Conservation (phyloP, 768 basidiomycete species). For the Piloderma croceum region DNA sequence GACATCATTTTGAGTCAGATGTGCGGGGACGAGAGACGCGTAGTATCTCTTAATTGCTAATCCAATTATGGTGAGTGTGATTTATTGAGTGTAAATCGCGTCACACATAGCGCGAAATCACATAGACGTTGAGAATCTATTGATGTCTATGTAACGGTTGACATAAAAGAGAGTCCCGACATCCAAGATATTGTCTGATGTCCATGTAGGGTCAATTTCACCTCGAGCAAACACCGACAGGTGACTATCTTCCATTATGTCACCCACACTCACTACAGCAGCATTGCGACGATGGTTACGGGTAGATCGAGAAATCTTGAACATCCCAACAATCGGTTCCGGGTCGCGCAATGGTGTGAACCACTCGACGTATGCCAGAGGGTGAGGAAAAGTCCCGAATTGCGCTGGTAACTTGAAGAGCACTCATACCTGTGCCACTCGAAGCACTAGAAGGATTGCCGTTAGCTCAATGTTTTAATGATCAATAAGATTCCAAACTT, state of each 20-base stretch:
- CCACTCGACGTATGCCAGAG: conserved; percentile 23
- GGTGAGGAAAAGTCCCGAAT: conserved; percentile 3
- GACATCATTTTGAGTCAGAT: too few species aligned
- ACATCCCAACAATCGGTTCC: conserved; percentile 15
- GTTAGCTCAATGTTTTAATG: too few species aligned
- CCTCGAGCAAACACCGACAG: conserved; percentile 12
- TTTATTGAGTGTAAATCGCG: too few species aligned
- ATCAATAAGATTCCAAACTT: too few species aligned
- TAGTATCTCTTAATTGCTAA: too few species aligned
- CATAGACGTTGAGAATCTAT: too few species aligned
- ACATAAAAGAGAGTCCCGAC: conserved; percentile 9
- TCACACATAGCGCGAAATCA: too few species aligned
- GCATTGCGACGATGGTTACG: conserved; percentile 12
- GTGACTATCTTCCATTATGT: conserved; percentile 13
- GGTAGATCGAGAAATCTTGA: conserved; percentile 15
- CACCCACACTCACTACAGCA: conserved; percentile 12
- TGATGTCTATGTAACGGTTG: conserved; percentile 12
- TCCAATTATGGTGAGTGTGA: too few species aligned
- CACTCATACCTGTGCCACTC: conserved; percentile 6
- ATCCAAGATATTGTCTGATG: conserved; percentile 15
- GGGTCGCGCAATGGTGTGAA: conserved; percentile 12
- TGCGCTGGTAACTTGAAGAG: conserved; percentile 8
- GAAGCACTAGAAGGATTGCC: conserved; percentile 17
- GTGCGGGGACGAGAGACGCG: too few species aligned
- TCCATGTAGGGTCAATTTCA: conserved; percentile 11